Evolutionary conservation across 1,139 yeast species (phyloP).

Genomic region (Yamadazyma dendronema): DNA sequence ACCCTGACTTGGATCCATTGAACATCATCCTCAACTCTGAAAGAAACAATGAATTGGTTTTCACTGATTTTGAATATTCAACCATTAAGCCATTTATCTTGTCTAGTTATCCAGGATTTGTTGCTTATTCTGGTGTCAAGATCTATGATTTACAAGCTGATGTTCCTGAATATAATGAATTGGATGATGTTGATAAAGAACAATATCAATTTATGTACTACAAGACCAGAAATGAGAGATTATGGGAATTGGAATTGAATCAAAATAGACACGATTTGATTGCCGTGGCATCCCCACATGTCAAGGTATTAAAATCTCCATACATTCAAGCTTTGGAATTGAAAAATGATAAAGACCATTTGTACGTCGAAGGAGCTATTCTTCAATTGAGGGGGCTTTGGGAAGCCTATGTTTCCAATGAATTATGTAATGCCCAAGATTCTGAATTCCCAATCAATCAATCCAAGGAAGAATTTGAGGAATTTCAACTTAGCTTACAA

Average conservation of each 20-base stretch:
- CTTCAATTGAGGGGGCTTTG: conserved; percentile 76
- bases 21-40: conserved; percentile 58
- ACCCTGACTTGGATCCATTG: conserved; percentile 89
- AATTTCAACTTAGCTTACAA: conserved; percentile 58
- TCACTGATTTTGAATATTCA: conserved; percentile 81
- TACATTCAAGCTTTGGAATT: conserved; percentile 64
- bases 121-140: conserved; percentile 85
- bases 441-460: conserved; percentile 57
- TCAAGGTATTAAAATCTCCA: conserved; percentile 65
- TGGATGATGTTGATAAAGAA: conserved; percentile 71
- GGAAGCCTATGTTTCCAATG: conserved; percentile 65
- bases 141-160: conserved; percentile 73
- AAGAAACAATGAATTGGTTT: conserved; percentile 41
- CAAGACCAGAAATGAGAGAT: conserved; percentile 85
- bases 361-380: conserved; percentile 64
- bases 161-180: conserved; percentile 62
- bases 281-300: conserved; percentile 76
- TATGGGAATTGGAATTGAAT: conserved; percentile 80
- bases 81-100: conserved; percentile 78
- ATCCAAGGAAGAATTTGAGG: conserved; percentile 52
- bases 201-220: conserved; percentile 84
- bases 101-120: conserved; percentile 76
- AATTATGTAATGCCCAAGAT: conserved; percentile 48
- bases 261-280: conserved; percentile 63
- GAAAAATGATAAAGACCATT: conserved; percentile 60